phyloP scores from a whole-genome alignment of 2,329 filamentous ascomycete genomes.

The Arthrobotrys sphaeroides region DNA sequence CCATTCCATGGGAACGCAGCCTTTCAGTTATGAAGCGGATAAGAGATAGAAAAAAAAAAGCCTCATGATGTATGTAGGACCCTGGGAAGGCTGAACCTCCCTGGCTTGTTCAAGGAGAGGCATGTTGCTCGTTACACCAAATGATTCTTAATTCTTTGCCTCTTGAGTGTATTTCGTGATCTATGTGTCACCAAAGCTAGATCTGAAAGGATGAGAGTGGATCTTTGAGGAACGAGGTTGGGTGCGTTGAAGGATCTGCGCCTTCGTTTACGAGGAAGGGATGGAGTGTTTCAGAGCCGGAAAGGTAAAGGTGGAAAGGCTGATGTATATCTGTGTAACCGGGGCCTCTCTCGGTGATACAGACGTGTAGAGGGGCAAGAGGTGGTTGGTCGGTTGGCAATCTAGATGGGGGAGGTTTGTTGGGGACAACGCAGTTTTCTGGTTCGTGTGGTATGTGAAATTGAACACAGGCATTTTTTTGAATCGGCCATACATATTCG shows the following conservation, averaged over 20 bases:
- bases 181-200: neutral
- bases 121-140: constrained; percentile 12
- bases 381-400: neutral
- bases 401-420: constrained; percentile 21
- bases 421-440: constrained; percentile 38
- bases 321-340: neutral
- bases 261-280: neutral
- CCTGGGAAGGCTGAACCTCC: constrained; percentile 6
- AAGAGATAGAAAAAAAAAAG: constrained; percentile 20
- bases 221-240: neutral
- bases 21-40: neutral
- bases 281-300: constrained; percentile 16
- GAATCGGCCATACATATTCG: no score
- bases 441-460: neutral
- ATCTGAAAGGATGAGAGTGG: neutral
- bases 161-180: constrained; percentile 5
- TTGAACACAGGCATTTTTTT: neutral
- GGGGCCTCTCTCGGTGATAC: neutral
- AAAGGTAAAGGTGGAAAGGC: neutral
- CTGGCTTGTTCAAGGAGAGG: neutral
- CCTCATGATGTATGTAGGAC: constrained; percentile 28
- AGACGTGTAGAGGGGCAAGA: neutral
- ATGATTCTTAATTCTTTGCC: neutral
- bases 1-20: constrained; percentile 9
- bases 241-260: constrained; percentile 3